Evolutionary conservation across 2,329 filamentous ascomycete species (phyloP), one percentile per base, ranked within the genome.

Genomic region (Claviceps sp.): DNA sequence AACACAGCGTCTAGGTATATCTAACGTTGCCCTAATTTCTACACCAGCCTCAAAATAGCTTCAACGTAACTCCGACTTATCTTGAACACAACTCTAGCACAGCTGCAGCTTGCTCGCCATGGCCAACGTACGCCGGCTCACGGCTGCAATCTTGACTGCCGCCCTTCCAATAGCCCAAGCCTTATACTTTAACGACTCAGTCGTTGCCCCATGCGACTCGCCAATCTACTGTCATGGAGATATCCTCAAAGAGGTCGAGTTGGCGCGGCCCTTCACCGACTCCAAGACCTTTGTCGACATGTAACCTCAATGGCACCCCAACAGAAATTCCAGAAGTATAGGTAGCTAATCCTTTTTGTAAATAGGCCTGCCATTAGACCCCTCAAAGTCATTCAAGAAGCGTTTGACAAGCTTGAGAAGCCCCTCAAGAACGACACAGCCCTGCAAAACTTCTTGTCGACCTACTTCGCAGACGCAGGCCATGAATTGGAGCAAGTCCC

Each of bases 261-360:
- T 85, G 9, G 82, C 82, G 2, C 70, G 69, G 24, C 81, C 81
- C 0, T 85, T 85, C 57, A 65, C 70, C 14, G 82, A 85, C 66
- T 85, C 81, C 54, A 86, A 85, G 71, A 84, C 81, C 1, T 85
- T 84, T 61, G 82, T 85, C 44, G 82, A 86, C 61, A 79, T 84
- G 78, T 80, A 67, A 67, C 71, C 66, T 34, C 22, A 4, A 30
- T 20, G 55, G n/a, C 30, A 14, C 24, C 9, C 20, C 34, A 20
- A 48, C 5, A 50, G 5, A 5, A 11, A 26, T n/a, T 13, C 18
- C 26, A 30, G 40, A 14, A 16, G n/a, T 43, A 20, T 11, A n/a
- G n/a, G n/a, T n/a, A 38, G 40, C 42, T 26, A 50, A 22, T 18
- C 6, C 22, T 30, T 6, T 55, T 50, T 41, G 38, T 34, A 16